Evolutionary conservation across 768 basidiomycete species (phyloP), one percentile per base, ranked within the genome.

Genomic region (Sarcodon sp.): DNA sequence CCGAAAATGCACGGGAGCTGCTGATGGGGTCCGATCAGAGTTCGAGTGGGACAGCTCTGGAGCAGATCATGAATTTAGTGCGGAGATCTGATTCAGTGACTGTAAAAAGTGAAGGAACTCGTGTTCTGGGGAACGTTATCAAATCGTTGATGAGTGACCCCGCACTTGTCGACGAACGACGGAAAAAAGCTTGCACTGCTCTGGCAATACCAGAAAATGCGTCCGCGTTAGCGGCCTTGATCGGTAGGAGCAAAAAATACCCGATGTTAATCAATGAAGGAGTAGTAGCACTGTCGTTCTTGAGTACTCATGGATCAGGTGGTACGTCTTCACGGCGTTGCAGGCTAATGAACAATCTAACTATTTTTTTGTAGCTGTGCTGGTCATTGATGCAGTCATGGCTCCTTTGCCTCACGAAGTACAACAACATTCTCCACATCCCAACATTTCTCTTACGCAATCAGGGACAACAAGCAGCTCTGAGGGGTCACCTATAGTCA

Each of bases 211-310:
- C 65, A n/a, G 70, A 77, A 13, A 77, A 75, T 50, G 75, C 77
- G 0, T 69, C 70, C 3, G 74, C 79, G 27, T 69, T 98, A 33
- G 75, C 79, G 1, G 77, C 73, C 48, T 76, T 96, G 49, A 69
- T 93, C 13, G 76, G 77, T 21, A 73, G 83, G 52, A 88, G 87
- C 58, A 77, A 72, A 52, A 83, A 80, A 59, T 90, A 89, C 59
- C 83, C 87, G 1, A 69, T 90, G 36, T 70, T 98, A 33, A 75
- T 96, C 47, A 94, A 91, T 55, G 94, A 98, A 62, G 87, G 83
- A 2, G 70, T 93, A 16, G 77, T 96, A 38, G 87, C 87, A 4
- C 64, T 94, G 51, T 87, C 82, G 37, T 61, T 97, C 45, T 63
- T 97, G 50, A 79, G 79, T 47, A 79, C 80, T 9, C 73, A 79